A percentile compares a stretch with the other conserved stretches of the same genome.
phyloP scores from a whole-genome alignment of 176 grass and related monocot species.

The Phyllostachys edulis region DNA sequence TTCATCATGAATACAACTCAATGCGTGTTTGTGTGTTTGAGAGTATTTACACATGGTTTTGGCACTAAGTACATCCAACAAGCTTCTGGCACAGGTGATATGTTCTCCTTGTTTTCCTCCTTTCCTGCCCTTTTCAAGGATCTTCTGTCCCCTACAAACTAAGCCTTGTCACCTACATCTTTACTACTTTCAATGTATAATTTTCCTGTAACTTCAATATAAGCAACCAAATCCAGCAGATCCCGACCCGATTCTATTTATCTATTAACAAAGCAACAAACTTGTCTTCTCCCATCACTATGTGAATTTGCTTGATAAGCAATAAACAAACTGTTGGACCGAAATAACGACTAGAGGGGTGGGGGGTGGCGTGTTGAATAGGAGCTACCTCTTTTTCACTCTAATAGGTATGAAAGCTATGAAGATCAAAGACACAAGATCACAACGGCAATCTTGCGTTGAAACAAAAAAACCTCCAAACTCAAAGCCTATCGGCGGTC shows the following conservation, averaged over 20 bases:
- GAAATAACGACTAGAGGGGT: no score
- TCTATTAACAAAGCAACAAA: constrained; percentile 23
- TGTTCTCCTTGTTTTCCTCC: constrained; percentile 47
- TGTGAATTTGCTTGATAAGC: not conserved
- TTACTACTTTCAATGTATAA: not conserved
- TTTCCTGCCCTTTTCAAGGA: constrained; percentile 60
- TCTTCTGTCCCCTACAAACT: constrained; percentile 47
- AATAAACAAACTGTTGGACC: not conserved
- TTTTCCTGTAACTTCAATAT: not conserved
- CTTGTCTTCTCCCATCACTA: constrained; percentile 21
- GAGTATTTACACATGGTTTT: constrained; percentile 5
- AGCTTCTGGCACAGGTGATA: not conserved
- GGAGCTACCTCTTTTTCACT: no score
- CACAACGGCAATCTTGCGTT: no score
- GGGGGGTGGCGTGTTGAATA: no score
- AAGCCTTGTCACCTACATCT: constrained; percentile 8
- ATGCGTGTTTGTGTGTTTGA: not conserved
- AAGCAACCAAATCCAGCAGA: constrained; percentile 14
- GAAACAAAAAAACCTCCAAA: no score
- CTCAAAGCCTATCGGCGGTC: no score
- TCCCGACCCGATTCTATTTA: not conserved
- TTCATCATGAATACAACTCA: not conserved
- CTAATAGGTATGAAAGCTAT: no score
- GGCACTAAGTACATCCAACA: constrained; percentile 29
- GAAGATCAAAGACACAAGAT: no score